Conservation (phyloP, 441 rosid genomes). For the Mallotus repandus region DNA sequence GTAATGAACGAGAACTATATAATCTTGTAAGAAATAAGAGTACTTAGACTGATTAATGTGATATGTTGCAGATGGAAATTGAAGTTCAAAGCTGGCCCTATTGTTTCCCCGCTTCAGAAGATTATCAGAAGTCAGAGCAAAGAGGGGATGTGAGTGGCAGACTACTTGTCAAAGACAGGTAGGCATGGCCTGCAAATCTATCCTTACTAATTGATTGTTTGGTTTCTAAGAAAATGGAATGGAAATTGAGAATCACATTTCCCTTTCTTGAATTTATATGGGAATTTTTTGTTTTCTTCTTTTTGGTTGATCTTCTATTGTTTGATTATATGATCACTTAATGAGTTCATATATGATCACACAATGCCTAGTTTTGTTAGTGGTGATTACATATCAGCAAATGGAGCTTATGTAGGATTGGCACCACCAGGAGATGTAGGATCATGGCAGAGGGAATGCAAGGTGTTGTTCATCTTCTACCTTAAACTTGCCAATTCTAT, state of each 20-base stretch:
- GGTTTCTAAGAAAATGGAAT: neutral
- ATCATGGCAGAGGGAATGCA: conserved; percentile 79
- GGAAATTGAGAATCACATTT: neutral
- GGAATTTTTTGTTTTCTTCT: neutral
- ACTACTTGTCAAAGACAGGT: conserved; percentile 63
- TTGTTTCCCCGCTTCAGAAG: conserved; percentile 54
- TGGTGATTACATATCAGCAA: conserved; percentile 38
- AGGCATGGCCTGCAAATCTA: neutral
- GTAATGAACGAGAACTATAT: neutral
- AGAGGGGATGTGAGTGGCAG: conserved; percentile 64
- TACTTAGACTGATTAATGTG: neutral
- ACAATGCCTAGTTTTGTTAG: conserved; percentile 35
- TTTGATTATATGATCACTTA: neutral
- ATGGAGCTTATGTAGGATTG: conserved; percentile 61
- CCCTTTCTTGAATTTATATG: neutral
- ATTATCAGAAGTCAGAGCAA: conserved; percentile 43
- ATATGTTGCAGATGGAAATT: conserved; percentile 35
- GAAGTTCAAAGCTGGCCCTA: conserved; percentile 81
- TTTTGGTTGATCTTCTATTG: no score
- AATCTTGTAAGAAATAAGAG: no score
- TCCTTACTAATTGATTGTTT: neutral
- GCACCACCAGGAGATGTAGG: conserved; percentile 71
- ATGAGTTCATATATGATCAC: neutral
- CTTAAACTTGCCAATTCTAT: neutral
- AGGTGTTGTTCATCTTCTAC: conserved; percentile 38